phyloP scores from a whole-genome alignment of 257 asterid species.

The Mitragyna speciosa region DNA sequence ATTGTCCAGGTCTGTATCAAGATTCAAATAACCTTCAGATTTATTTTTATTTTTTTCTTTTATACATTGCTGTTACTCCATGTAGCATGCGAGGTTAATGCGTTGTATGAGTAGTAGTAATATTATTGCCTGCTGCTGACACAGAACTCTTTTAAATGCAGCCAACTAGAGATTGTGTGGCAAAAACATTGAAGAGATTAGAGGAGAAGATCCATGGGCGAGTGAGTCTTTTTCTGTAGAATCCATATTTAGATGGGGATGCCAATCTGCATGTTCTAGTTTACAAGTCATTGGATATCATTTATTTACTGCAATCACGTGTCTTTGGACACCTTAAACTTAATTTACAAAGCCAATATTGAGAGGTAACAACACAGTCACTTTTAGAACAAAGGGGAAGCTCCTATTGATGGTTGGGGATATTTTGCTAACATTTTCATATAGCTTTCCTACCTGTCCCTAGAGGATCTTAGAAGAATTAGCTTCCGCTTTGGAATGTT shows the following conservation, averaged over 20 bases:
- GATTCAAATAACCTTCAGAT: not conserved
- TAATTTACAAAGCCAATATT: not conserved
- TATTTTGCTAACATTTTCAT: not conserved
- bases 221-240: conserved; percentile 50
- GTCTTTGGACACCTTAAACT: not conserved
- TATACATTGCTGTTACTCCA: not conserved
- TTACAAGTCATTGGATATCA: not conserved
- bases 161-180: conserved; percentile 99
- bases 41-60: not conserved
- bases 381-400: not conserved
- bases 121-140: not conserved
- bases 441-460: no score
- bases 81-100: not conserved
- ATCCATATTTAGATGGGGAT: not conserved
- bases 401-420: not conserved
- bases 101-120: not conserved
- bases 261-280: not conserved
- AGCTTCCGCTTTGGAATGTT: no score
- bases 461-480: no score
- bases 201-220: conserved; percentile 98
- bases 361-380: not conserved
- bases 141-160: conserved; percentile 35
- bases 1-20: conserved; percentile 69
- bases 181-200: conserved; percentile 91
- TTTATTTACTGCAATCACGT: not conserved